phyloP scores from a whole-genome alignment of 768 basidiomycete genomes.

The Pleurotus tuoliensis region DNA sequence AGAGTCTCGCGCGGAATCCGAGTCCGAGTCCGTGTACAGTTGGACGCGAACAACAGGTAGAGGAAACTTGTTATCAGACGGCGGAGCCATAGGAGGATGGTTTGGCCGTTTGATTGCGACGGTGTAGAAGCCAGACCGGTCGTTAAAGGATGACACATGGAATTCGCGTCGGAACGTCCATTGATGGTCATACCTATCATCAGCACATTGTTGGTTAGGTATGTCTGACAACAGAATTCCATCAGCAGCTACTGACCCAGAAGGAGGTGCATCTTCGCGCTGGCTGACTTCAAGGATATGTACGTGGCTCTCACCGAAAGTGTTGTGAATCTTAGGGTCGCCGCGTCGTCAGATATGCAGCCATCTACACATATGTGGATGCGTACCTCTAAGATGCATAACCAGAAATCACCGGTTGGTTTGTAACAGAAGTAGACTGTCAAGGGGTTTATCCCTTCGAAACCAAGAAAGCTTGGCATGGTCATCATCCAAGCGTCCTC shows the following conservation, averaged over 20 bases:
- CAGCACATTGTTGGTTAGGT: background rate
- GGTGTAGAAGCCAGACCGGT: conserved; percentile 61
- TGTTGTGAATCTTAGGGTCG: conserved; percentile 56
- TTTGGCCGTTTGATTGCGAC: conserved; percentile 49
- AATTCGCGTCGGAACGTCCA: conserved; percentile 69
- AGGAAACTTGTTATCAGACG: conserved; percentile 7
- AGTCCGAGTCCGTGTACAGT: conserved; percentile 23
- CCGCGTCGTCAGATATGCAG: background rate
- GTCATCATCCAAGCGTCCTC: conserved; percentile 69
- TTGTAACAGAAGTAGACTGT: conserved; percentile 66
- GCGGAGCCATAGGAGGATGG: conserved; percentile 25
- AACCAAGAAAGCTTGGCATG: conserved; percentile 65
- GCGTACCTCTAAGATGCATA: conserved; percentile 55
- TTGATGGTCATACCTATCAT: conserved; percentile 44
- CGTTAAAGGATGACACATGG: conserved; percentile 78
- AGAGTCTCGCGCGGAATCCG: background rate
- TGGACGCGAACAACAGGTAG: conserved; percentile 40
- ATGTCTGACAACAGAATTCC: background rate
- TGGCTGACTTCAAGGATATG: conserved; percentile 46
- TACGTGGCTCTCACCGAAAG: conserved; percentile 67
- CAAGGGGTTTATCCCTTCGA: conserved; percentile 68
- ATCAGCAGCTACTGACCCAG: conserved; percentile 23
- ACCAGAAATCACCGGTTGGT: conserved; percentile 25
- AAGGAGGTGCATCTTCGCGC: conserved; percentile 37
- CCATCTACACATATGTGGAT: background rate